A percentile compares a stretch with the other conserved stretches of the same genome.
Evolutionary conservation across 345 rosid species (phyloP).

Genomic region (Gossypium stocksii): DNA sequence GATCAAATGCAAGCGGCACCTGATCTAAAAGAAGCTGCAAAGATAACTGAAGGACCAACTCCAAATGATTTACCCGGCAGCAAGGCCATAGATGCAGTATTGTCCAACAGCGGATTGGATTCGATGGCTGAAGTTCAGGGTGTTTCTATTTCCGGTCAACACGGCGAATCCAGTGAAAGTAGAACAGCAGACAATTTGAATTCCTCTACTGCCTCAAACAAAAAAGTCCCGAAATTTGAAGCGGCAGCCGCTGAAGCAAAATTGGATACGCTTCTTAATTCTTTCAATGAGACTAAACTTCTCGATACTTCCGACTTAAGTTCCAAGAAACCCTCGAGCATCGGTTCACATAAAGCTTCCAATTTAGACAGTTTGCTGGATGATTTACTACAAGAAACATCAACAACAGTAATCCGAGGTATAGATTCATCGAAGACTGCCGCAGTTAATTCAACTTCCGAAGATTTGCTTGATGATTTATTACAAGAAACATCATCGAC

Average conservation of each 20-base stretch:
- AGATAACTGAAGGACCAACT: slow-evolving; percentile 20
- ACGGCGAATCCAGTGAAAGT: slow-evolving; percentile 17
- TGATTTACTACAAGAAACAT: slow-evolving; percentile 53
- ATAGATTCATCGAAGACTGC: slow-evolving; percentile 12
- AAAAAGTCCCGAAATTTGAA: slow-evolving; percentile 20
- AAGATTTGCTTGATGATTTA: slow-evolving; percentile 53
- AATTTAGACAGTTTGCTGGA: slow-evolving; percentile 49
- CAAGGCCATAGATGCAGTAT: slow-evolving; percentile 2
- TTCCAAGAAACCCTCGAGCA: slow-evolving; percentile 3
- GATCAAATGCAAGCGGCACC: slow-evolving; percentile 17
- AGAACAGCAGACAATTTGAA: neutral
- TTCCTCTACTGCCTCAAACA: slow-evolving; percentile 5
- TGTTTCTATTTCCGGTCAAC: slow-evolving; percentile 14
- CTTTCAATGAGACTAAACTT: slow-evolving; percentile 34
- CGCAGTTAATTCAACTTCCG: slow-evolving; percentile 25
- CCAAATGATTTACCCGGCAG: slow-evolving; percentile 17
- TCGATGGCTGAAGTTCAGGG: slow-evolving; percentile 18
- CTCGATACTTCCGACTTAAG: slow-evolving; percentile 19
- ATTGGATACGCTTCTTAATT: slow-evolving; percentile 62
- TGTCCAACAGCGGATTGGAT: slow-evolving; percentile 17
- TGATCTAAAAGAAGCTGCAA: slow-evolving; percentile 13
- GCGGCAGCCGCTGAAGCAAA: slow-evolving; percentile 53
- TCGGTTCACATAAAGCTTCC: slow-evolving; percentile 17
- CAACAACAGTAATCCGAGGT: slow-evolving; percentile 11
- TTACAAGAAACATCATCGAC: slow-evolving; percentile 47